Evolutionary conservation across 2,329 filamentous ascomycete genomes (phyloP).

Genomic region (Pleoardoris graminearum): DNA sequence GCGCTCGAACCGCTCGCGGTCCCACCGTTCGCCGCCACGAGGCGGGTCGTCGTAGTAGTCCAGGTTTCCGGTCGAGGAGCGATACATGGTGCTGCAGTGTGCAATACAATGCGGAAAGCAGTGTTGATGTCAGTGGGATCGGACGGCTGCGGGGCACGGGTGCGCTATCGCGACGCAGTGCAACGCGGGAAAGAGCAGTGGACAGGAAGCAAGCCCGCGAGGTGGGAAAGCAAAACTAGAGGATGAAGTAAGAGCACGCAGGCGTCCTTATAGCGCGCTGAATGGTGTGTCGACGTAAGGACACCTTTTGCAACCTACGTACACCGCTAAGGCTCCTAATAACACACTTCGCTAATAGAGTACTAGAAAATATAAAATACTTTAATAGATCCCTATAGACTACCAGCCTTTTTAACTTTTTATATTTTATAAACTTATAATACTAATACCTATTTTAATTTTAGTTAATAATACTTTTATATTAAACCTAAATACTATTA

Average conservation of each 20-base stretch:
- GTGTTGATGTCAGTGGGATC: constrained; percentile 14
- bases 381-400: too few relatives aligned
- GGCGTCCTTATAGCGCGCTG: constrained; percentile 14
- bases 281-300: too few relatives aligned
- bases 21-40: constrained; percentile 50
- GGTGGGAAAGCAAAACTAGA: constrained; percentile 4
- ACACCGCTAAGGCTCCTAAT: too few relatives aligned
- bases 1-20: constrained; percentile 55
- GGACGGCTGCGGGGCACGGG: constrained; percentile 24
- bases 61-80: constrained; percentile 50
- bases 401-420: too few relatives aligned
- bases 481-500: too few relatives aligned
- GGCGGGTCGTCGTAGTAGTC: constrained; percentile 48
- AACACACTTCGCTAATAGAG: too few relatives aligned
- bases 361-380: too few relatives aligned
- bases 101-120: neutral
- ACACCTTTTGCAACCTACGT: too few relatives aligned
- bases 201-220: neutral
- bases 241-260: constrained; percentile 12
- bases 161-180: constrained; percentile 10
- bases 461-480: too few relatives aligned
- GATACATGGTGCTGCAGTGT: constrained; percentile 34
- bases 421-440: too few relatives aligned
- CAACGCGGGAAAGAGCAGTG: neutral
- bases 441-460: too few relatives aligned